Evolutionary conservation across 805 yeast genomes (phyloP).

Genomic region (Metschnikowia kofuensis): DNA sequence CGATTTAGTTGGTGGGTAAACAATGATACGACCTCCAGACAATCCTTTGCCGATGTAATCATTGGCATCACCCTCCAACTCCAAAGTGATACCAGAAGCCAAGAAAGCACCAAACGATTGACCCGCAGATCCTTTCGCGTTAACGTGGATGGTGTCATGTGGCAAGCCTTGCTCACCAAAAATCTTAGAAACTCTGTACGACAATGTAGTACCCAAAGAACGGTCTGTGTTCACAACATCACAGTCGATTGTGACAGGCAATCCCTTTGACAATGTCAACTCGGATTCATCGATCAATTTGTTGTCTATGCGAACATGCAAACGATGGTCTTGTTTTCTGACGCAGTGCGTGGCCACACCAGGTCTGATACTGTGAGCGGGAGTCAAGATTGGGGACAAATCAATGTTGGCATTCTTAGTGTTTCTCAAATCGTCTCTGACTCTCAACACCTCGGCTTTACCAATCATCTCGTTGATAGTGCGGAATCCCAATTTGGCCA

Average conservation of each 20-base stretch:
- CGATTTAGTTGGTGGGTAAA: constrained; percentile 86
- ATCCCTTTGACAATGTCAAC: constrained; percentile 90
- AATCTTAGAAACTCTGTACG: constrained; percentile 88
- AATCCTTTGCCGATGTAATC: constrained; percentile 98
- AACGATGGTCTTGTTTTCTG: constrained; percentile 89
- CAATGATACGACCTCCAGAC: constrained; percentile 90
- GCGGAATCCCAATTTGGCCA: constrained; percentile 95
- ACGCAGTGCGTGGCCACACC: constrained; percentile 94
- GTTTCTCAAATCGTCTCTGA: constrained; percentile 80
- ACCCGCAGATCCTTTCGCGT: constrained; percentile 91
- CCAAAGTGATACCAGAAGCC: constrained; percentile 93
- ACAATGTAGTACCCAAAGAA: constrained; percentile 90
- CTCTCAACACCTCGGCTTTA: constrained; percentile 84
- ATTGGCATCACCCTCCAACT: constrained; percentile 95
- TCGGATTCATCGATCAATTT: constrained; percentile 95
- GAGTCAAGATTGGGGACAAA: constrained; percentile 89
- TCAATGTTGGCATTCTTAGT: constrained; percentile 91
- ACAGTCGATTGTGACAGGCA: constrained; percentile 92
- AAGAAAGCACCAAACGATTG: constrained; percentile 98
- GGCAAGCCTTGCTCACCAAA: constrained; percentile 95
- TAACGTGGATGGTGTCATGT: constrained; percentile 92
- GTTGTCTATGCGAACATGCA: constrained; percentile 92
- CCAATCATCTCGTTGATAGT: constrained; percentile 98
- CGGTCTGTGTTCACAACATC: constrained; percentile 95
- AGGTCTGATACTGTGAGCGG: constrained; percentile 94